Percentiles rank a stretch among this genome's conserved stretches.
Conservation (phyloP, 2,329 filamentous ascomycete species). For the Exophiala phaeomuriformis region DNA sequence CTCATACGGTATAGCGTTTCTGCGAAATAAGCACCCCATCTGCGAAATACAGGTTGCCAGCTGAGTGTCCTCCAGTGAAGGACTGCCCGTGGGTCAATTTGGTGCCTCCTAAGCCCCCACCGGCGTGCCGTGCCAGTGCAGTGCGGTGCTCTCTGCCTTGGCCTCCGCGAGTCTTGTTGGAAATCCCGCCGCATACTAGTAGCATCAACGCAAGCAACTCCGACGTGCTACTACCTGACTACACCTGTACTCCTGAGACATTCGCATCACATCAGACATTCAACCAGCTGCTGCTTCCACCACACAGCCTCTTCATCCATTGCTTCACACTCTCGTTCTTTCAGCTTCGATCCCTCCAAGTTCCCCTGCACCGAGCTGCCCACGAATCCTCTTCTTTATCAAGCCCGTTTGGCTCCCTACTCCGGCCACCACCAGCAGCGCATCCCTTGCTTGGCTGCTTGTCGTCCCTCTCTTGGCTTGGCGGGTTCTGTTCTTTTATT, state of each 20-base stretch:
- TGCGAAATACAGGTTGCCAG: no score
- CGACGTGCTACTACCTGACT: no score
- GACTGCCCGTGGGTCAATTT: no score
- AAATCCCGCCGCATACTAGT: constrained; percentile 6
- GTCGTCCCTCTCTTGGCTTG: constrained; percentile 1
- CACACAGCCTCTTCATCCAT: not conserved
- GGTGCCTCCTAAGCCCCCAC: no score
- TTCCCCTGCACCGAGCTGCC: not conserved
- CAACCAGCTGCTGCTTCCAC: not conserved
- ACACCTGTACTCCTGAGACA: constrained; percentile 15
- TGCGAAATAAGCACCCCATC: no score
- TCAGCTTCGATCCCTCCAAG: not conserved
- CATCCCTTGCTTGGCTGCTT: constrained; percentile 21
- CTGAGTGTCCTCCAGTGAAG: no score
- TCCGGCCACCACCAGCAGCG: not conserved
- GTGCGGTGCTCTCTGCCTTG: not conserved
- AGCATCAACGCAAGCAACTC: not conserved
- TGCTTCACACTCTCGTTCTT: not conserved
- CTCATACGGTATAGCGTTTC: no score
- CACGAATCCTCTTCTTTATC: constrained; percentile 1
- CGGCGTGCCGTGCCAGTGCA: not conserved
- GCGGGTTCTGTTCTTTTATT: not conserved
- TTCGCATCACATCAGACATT: constrained; percentile 6
- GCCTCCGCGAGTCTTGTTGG: constrained; percentile 4
- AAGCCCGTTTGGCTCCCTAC: constrained; percentile 11